Conservation (phyloP, 352 stramenopile species). For the Salisapilia sapeloensis region DNA sequence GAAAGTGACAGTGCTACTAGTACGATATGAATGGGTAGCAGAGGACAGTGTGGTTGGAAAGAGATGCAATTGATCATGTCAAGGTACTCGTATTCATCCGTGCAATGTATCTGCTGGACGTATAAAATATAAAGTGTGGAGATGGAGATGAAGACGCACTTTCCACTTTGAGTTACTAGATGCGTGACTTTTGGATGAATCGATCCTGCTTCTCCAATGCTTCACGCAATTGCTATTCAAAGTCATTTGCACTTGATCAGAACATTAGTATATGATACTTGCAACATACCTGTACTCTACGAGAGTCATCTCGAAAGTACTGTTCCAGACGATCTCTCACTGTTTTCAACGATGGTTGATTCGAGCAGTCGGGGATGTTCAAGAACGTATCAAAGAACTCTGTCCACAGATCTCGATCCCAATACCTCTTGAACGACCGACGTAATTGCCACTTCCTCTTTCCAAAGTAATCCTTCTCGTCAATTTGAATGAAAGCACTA, state of each 20-base stretch:
- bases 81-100: no score
- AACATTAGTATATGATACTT: not conserved
- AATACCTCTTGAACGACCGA: constrained; percentile 64
- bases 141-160: no score
- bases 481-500: constrained; percentile 70
- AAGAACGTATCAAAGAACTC: constrained; percentile 48
- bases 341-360: constrained; percentile 37
- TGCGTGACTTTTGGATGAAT: no score
- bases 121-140: no score
- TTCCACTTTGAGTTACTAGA: no score
- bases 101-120: no score
- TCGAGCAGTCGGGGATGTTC: constrained; percentile 44
- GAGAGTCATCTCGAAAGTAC: constrained; percentile 13
- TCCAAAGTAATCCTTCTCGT: constrained; percentile 8
- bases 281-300: not conserved
- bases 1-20: no score
- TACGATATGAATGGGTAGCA: no score
- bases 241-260: not conserved
- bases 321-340: constrained; percentile 27
- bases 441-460: constrained; percentile 19
- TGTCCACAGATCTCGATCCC: constrained; percentile 56
- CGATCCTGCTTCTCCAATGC: no score
- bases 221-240: no score
- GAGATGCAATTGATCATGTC: no score
- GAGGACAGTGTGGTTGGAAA: no score